Evolutionary conservation across 164 flowering plant genomes (phyloP).

Genomic region (Umbilicus rupestris): DNA sequence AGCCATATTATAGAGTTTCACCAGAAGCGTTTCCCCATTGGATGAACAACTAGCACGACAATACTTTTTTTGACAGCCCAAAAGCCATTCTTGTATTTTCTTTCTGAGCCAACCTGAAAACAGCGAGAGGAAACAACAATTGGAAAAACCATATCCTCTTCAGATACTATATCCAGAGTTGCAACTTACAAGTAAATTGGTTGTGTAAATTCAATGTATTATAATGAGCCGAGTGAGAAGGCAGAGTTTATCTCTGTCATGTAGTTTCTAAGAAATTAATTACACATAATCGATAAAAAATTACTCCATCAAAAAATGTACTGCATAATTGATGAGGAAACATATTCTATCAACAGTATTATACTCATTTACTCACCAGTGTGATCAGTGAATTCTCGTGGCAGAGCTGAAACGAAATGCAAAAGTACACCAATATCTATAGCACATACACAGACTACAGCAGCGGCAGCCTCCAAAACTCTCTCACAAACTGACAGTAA

Average conservation of each 20-base stretch:
- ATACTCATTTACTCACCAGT: slow-evolving; percentile 60
- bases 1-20: slow-evolving; percentile 46
- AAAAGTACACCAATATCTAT: slow-evolving; percentile 59
- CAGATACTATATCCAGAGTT: neutral
- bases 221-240: no score
- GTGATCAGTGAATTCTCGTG: slow-evolving; percentile 65
- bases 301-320: no score
- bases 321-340: neutral
- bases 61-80: slow-evolving; percentile 19
- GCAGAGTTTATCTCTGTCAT: no score
- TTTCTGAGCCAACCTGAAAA: slow-evolving; percentile 51
- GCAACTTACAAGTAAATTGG: no score
- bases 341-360: neutral
- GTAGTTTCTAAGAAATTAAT: no score
- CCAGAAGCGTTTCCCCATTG: slow-evolving; percentile 19
- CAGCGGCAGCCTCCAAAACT: slow-evolving; percentile 56
- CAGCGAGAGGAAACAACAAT: neutral
- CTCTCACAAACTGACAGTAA: slow-evolving; percentile 59
- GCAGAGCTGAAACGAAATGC: slow-evolving; percentile 61
- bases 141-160: neutral
- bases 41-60: slow-evolving; percentile 14
- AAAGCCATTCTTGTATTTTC: slow-evolving; percentile 53
- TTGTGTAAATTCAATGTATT: no score
- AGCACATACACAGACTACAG: slow-evolving; percentile 35
- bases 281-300: no score